Conservation (phyloP, 2,329 filamentous ascomycete species). For the Lachnellula cervina region DNA sequence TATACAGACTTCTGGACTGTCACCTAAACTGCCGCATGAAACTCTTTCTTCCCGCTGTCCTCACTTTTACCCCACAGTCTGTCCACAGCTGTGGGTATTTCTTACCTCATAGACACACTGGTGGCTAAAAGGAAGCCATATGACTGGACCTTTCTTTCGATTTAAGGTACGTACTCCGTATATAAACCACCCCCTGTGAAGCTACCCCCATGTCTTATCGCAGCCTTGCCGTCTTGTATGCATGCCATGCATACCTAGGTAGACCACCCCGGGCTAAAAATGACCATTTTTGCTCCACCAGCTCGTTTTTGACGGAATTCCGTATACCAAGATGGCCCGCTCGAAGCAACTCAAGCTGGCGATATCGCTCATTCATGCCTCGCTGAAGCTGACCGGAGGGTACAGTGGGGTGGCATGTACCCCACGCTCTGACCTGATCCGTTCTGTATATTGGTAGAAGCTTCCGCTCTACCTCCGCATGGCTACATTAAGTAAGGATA, state of each 20-base stretch:
- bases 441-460: not conserved
- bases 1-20: not conserved
- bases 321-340: not conserved
- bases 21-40: conserved; percentile 7
- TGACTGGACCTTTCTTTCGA: not conserved
- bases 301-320: not conserved
- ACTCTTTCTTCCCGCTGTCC: conserved; percentile 1
- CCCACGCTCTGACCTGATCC: too few species aligned
- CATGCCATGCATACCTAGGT: conserved; percentile 3
- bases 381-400: too few species aligned
- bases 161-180: conserved; percentile 8
- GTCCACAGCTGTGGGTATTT: too few species aligned
- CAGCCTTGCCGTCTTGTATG: conserved; percentile 6
- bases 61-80: conserved; percentile 19
- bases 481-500: not conserved
- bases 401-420: not conserved
- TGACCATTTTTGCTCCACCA: conserved; percentile 6
- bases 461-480: conserved; percentile 1
- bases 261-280: not conserved
- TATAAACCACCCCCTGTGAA: conserved; percentile 1
- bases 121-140: not conserved
- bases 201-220: conserved; percentile 7
- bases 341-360: not conserved
- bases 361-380: not conserved
- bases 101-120: conserved; percentile 11